Base-by-base conservation (phyloP, 345 rosid genomes). In the Camelina laxa region DNA sequence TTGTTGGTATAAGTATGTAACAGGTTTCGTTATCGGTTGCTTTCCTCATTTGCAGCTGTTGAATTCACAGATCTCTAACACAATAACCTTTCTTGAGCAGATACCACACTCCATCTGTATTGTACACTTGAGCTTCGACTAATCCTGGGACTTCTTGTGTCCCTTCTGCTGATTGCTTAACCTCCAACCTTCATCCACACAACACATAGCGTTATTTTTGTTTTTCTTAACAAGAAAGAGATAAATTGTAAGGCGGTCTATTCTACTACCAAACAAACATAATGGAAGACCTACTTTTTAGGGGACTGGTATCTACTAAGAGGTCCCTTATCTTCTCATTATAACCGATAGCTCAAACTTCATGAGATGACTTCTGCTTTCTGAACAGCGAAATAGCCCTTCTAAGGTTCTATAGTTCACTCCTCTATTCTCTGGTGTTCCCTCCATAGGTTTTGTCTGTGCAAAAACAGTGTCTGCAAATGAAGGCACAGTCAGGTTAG, bases 21-120 rank as follows among this genome's bases (percentile, higher is more conserved):
- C 62, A 54, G 58, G 49, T 51, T 27, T 60, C 0, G 4, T 17
- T 30, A 95, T 45, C 98, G 98, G 83, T 97, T 95, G 75, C 99
- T 95, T 44, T 82, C 93, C 76, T 92, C 98, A 70, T 92, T 95
- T 38, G 94, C 99, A 42, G 87, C 87, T 31, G 99, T 95, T 67
- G 99, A 88, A 79, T 98, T 97, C 7, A 95, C 99, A 47, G 98
- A 85, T 84, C n/a, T n/a, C n/a, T n/a, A n/a, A n/a, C n/a, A n/a
- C n/a, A n/a, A n/a, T 87, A 87, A 76, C 99, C 98, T 21, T 82
- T 84, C 82, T 87, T 89, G 21, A 95, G 90, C 6, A 90, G 75
- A 70, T 92, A 92, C 99, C 99, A 92, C 19, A 95, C 97, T 79
- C 91, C 91, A 72, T 86, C 86, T 14, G 97, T 90, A 45, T 72